Conservation (phyloP, 1,284 basidiomycete species). For the Cystobasidium sp. region DNA sequence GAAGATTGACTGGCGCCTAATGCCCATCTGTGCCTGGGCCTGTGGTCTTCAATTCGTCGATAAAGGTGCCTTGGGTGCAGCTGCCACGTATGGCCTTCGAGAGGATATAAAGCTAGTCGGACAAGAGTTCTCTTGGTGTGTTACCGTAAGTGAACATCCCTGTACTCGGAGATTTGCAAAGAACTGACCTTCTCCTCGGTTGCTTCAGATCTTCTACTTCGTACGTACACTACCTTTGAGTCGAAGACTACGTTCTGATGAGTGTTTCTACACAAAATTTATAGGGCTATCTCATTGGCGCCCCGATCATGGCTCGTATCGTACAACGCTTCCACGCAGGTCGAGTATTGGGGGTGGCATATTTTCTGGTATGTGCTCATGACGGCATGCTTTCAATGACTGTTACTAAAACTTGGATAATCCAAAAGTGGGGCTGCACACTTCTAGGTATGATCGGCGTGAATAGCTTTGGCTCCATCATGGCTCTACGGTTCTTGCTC, state of each 20-base stretch:
- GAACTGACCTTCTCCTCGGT: too few relatives aligned
- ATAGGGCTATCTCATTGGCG: constrained; percentile 16
- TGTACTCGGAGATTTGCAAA: too few relatives aligned
- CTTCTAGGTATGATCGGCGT: constrained; percentile 13
- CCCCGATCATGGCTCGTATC: background rate
- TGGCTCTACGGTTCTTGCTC: constrained; percentile 27
- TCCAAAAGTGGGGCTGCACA: constrained; percentile 7
- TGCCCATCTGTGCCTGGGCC: constrained; percentile 3
- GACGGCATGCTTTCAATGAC: too few relatives aligned
- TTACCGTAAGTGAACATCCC: background rate
- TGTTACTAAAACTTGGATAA: too few relatives aligned
- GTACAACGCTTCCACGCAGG: constrained; percentile 13
- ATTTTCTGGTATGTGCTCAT: constrained; percentile 3
- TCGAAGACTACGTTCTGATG: too few relatives aligned
- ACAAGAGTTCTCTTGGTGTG: constrained; percentile 21
- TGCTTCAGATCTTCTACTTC: background rate
- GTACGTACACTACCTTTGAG: background rate
- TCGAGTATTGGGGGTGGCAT: background rate
- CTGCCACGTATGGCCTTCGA: constrained; percentile 12
- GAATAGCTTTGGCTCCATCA: background rate
- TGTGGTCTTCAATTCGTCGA: constrained; percentile 13
- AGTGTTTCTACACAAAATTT: too few relatives aligned
- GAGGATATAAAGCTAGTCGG: constrained; percentile 17
- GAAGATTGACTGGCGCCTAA: constrained; percentile 13
- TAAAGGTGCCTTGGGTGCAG: constrained; percentile 10